Evolutionary conservation across 2,329 filamentous ascomycete species (phyloP).

Genomic region (Rutstroemia sp.): DNA sequence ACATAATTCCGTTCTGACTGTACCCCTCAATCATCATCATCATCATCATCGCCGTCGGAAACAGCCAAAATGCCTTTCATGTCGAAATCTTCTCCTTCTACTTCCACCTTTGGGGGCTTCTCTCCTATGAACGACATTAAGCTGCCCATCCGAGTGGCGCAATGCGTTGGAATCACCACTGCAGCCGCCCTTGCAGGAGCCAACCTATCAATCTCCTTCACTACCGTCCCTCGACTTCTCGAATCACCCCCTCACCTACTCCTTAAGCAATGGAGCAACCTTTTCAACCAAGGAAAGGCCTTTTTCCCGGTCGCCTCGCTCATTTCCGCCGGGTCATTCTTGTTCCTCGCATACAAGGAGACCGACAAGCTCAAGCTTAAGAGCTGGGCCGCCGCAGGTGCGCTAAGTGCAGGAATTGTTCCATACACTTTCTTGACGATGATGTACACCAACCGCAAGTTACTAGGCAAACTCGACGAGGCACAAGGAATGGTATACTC

Average conservation of each 20-base stretch:
- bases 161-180: slow-evolving; percentile 43
- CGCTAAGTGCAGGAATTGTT: slow-evolving; percentile 38
- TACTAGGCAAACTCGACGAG: slow-evolving; percentile 37
- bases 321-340: slow-evolving; percentile 36
- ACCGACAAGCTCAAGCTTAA: slow-evolving; percentile 7
- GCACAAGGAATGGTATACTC: slow-evolving; percentile 29
- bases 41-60: neutral
- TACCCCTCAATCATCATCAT: neutral
- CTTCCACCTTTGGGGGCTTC: slow-evolving; percentile 1
- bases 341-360: slow-evolving; percentile 38
- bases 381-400: slow-evolving; percentile 38
- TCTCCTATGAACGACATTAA: neutral
- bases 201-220: slow-evolving; percentile 35
- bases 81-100: slow-evolving; percentile 1
- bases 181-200: slow-evolving; percentile 38
- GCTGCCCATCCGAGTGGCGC: slow-evolving; percentile 36
- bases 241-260: slow-evolving; percentile 47
- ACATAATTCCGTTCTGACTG: neutral
- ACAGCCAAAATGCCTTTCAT: slow-evolving; percentile 3
- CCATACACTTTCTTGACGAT: slow-evolving; percentile 47
- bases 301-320: slow-evolving; percentile 33
- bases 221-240: slow-evolving; percentile 45
- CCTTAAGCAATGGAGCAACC: slow-evolving; percentile 45
- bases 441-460: slow-evolving; percentile 39
- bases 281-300: slow-evolving; percentile 34